phyloP scores from a whole-genome alignment of 192 early-diverging fungal species.

The Coemansia erecta region DNA sequence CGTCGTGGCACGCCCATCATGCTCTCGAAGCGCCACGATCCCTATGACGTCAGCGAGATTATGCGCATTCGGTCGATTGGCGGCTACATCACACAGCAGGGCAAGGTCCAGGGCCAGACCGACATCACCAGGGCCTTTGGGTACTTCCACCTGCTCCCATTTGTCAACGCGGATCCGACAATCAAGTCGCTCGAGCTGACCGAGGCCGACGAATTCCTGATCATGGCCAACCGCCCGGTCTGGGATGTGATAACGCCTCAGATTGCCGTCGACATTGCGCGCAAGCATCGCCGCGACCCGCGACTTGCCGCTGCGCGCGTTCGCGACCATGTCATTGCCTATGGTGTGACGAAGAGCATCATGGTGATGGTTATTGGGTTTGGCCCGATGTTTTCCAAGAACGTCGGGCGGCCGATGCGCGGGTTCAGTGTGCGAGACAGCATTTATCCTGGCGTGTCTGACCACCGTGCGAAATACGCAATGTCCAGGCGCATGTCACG shows the following conservation, averaged over 20 bases:
- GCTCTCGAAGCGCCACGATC: conserved; percentile 71
- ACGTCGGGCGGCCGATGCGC: conserved; percentile 45
- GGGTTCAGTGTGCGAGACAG: conserved; percentile 55
- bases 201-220: conserved; percentile 78
- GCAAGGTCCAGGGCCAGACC: conserved; percentile 71
- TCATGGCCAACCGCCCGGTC: conserved; percentile 70
- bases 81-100: conserved; percentile 73
- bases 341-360: conserved; percentile 70
- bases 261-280: conserved; percentile 82
- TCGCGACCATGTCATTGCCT: conserved; percentile 82
- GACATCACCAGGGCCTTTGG: conserved; percentile 82
- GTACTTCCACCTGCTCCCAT: conserved; percentile 77
- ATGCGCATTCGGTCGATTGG: conserved; percentile 76
- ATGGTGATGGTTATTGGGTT: conserved; percentile 91
- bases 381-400: conserved; percentile 70
- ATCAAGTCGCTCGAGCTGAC: conserved; percentile 70
- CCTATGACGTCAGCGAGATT: conserved; percentile 66
- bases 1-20: conserved; percentile 66
- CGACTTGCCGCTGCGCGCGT: conserved; percentile 78
- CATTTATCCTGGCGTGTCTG: conserved; percentile 44
- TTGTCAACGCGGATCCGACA: conserved; percentile 82
- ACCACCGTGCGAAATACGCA: conserved; percentile 50
- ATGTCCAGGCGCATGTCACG: conserved; percentile 46
- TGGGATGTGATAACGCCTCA: conserved; percentile 80
- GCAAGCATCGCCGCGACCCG: conserved; percentile 70